Base-by-base conservation (phyloP, 75 land plant species). In the Cunninghamia lanceolata region DNA sequence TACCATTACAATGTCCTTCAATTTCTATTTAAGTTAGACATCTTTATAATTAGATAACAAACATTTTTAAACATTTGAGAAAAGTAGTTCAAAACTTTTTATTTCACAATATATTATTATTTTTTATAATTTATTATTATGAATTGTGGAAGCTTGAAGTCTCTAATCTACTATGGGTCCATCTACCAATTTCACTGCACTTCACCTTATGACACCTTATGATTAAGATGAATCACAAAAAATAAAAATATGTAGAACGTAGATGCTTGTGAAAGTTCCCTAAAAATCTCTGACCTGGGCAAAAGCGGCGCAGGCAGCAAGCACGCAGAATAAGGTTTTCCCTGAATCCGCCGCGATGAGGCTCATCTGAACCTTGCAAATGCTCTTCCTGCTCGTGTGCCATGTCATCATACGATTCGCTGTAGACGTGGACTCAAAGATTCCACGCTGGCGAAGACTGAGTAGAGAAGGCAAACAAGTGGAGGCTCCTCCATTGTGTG, bases 261-360 rank as follows among this genome's bases (percentile, higher is more conserved):
- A 1, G 4, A 21, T 19, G 21, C 5, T 2, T 17, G 4, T 56
- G 21, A 56, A 19, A 17, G 5, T 56, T 56, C 5, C 63, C 21
- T 17, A 19, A 4, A 56, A 17, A 56, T 19, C 25, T 56, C 63
- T 43, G 52, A 88, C 89, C 89, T 88, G 89, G 2, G 74, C 88
- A 52, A 86, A 35, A 50, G 87, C 89, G 8, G 88, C 89, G 63
- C 89, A 88, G 13, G 87, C 88, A 21, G 84, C 82, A 70, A 88
- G 82, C 30, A 71, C 83, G 53, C 88, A 82, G 53, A 88, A 88
- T 39, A 88, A 59, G 78, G 74, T 59, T 45, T 76, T 83, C 53
- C 89, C 88, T 42, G 82, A 88, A 47, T 88, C 89, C 40, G 89
- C 78, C 9, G 82, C 84, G 36, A 88, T 82, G 59, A 88, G 0